Conservation (phyloP, 306 rosid genomes). For the Geum urbanum region DNA sequence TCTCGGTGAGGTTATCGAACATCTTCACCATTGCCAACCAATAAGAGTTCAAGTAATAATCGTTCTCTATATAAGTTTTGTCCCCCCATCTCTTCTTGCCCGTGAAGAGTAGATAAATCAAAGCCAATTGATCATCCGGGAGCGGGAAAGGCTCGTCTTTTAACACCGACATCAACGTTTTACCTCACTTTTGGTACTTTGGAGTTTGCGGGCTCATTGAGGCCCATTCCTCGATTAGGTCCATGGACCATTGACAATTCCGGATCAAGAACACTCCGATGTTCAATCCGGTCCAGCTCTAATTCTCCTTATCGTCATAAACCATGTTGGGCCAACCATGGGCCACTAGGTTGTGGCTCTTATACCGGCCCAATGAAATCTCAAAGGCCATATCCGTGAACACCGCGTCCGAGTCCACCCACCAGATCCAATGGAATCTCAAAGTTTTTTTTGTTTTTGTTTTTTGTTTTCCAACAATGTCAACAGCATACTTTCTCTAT, state of each 20-base stretch:
- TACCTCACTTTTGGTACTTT: slow-evolving; percentile 36
- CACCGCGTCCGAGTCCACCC: slow-evolving; percentile 47
- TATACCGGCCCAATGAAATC: slow-evolving; percentile 29
- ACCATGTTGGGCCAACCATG: slow-evolving; percentile 34
- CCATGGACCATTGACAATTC: slow-evolving; percentile 53
- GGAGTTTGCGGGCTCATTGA: slow-evolving; percentile 34
- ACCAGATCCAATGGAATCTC: too few species aligned
- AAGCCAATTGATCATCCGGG: slow-evolving; percentile 40
- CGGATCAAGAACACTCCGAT: slow-evolving; percentile 29
- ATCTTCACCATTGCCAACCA: slow-evolving; percentile 28
- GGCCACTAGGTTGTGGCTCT: slow-evolving; percentile 25
- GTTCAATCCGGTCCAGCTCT: slow-evolving; percentile 48
- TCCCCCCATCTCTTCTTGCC: slow-evolving; percentile 25
- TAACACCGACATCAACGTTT: not conserved
- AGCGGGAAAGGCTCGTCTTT: slow-evolving; percentile 32
- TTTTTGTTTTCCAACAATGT: not conserved
- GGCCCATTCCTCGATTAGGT: slow-evolving; percentile 39
- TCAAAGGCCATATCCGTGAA: slow-evolving; percentile 43
- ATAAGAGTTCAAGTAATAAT: slow-evolving; percentile 29
- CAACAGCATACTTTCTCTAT: not conserved
- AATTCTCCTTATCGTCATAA: slow-evolving; percentile 9
- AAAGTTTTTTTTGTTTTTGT: accelerated
- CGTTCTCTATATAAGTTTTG: slow-evolving; percentile 32
- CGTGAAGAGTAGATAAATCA: slow-evolving; percentile 26
- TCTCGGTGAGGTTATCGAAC: slow-evolving; percentile 8